Base-by-base conservation (phyloP, 345 rosid genomes). In the Populus pruinosa region DNA sequence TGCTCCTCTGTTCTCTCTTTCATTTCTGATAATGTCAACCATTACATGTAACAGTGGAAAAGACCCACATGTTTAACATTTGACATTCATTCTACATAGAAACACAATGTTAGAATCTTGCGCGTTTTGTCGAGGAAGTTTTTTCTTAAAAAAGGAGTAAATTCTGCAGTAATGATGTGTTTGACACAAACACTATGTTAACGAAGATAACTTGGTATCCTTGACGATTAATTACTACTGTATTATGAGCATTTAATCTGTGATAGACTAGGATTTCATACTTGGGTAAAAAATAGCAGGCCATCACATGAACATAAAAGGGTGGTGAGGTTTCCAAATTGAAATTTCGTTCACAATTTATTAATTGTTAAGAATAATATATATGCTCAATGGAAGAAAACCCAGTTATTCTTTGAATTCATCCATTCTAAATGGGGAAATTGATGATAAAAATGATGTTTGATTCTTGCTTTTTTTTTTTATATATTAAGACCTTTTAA, bases 51-150 rank as follows among this genome's bases (percentile, higher is more conserved):
- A 23, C 44, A 13, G 13, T 13, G 18, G 27, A 8, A 35, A 44
- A 62, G 33, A 10, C n/a, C 27, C 13, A 14, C 50, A 8, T n/a
- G 31, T 18, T 21, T 11, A 66, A 61, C 50, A 47, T 61, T 27
- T 72, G 31, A 29, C 25, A 25, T 44, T 31, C 23, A 67, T 49
- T 71, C 23, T 55, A 33, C 29, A 16, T 76, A 82, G 79, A 81
- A 82, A 82, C 61, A 82, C 66, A 17, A 82, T 70, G 62, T 82
- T 76, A 20, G 79, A 82, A 67, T 82, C 84, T 17, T 82, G 82
- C 44, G 77, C 79, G 31, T 75, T 82, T 66, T 78, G 77, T 61
- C 73, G 71, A 39, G 81, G 77, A 17, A 78, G 79, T 25, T 29
- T 82, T 27, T 27, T 27, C 29, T 27, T 27, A 1, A 27, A 44